Evolutionary conservation across 768 basidiomycete genomes (phyloP), one percentile per base, ranked within the genome.

Genomic region (Phaeolepiota aurea): DNA sequence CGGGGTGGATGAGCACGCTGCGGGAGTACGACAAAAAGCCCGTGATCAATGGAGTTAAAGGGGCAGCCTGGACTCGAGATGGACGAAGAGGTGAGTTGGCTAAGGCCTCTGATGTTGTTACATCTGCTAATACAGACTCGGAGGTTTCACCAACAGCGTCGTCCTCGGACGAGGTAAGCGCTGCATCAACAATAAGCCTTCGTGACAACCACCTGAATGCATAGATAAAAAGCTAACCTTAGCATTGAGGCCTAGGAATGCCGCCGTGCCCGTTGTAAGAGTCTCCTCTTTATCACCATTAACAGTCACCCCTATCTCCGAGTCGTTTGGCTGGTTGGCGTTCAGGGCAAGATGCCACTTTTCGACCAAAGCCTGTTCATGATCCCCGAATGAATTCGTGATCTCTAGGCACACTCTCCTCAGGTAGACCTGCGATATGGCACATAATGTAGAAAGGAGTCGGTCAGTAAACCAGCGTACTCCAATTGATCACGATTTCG

Each of bases 301-400:
- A 7, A n/a, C 25, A 28, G 7, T n/a, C 7, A 28, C 25, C n/a
- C 25, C 25, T 7, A 7, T n/a, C 40, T 45, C 33, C 40, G 38
- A 15, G 38, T 28, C 25, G n/a, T 7, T 28, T n/a, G 25, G 25
- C 25, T 28, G 7, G n/a, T 28, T 28, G 7, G 25, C 25, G 25
- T 28, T 28, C n/a, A 28, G 25, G 7, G n/a, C 25, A n/a, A 28
- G 25, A 28, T 28, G 25, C 25, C 25, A 28, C n/a, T 28, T 28
- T n/a, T 28, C 25, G 7, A 28, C 25, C n/a, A 28, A n/a, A 28
- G 25, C 25, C n/a, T 28, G 7, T 28, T 7, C 25, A n/a, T n/a
- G 25, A 28, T 28, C 25, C n/a, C 25, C n/a, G n/a, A 28, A 28
- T 28, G 25, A 28, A 28, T n/a, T 28, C 25, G 25, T 7, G 7